A percentile compares a stretch with the other conserved stretches of the same genome.
These are phyloP conservation scores for Kuraishia cidri DNA, from an alignment of 805 yeast species.

Conservation along the genomic window DNA sequence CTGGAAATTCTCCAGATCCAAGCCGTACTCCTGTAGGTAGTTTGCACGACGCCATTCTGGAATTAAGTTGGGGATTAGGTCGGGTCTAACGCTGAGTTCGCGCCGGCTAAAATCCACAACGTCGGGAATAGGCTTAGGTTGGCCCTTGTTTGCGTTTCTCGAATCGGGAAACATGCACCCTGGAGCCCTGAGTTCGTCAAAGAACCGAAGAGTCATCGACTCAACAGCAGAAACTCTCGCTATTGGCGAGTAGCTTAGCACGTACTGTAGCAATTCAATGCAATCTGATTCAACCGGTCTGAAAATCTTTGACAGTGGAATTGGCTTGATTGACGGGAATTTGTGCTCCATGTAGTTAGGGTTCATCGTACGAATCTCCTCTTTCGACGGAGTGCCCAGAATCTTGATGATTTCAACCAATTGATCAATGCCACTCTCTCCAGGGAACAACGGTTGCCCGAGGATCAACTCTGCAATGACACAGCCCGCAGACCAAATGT, in stretches of 20 bases:
- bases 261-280: constrained; percentile 43
- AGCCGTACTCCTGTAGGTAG: constrained; percentile 8
- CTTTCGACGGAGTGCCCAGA: constrained; percentile 89
- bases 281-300: constrained; percentile 45
- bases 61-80: constrained; percentile 26
- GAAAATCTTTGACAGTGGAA: constrained; percentile 61
- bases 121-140: constrained; percentile 27
- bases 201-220: constrained; percentile 42
- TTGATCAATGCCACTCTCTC: constrained; percentile 96
- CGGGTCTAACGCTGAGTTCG: constrained; percentile 37
- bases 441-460: constrained; percentile 97
- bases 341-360: constrained; percentile 96
- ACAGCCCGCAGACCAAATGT: constrained; percentile 96
- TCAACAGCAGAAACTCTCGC: constrained; percentile 53
- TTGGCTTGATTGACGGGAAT: constrained; percentile 79
- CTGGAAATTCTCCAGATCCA: constrained; percentile 24
- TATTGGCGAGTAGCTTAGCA: constrained; percentile 62
- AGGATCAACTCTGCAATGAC: constrained; percentile 94
- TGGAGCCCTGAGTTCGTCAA: constrained; percentile 38
- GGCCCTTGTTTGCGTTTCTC: constrained; percentile 31
- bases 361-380: constrained; percentile 90
- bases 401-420: constrained; percentile 94
- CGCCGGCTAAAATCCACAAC: constrained; percentile 43
- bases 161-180: constrained; percentile 18
- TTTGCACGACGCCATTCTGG: constrained; percentile 26